Conservation (phyloP, 2,329 filamentous ascomycete species). For the Tympanopsis confertula region DNA sequence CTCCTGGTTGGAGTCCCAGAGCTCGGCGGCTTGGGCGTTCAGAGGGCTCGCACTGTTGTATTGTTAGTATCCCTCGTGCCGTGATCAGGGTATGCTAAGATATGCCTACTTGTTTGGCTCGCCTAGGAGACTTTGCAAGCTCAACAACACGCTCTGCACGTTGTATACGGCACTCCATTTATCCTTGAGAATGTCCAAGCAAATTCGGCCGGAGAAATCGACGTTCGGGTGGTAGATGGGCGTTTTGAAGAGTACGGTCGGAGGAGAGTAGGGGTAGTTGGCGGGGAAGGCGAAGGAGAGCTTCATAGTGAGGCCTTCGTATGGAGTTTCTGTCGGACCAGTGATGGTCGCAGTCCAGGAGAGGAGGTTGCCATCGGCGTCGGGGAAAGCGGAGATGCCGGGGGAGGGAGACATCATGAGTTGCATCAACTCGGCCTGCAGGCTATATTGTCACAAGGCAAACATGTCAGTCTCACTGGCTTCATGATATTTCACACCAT, state of each 20-base stretch:
- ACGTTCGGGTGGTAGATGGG: constrained; percentile 99
- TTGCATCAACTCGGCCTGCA: constrained; percentile 96
- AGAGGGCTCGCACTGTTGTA: constrained; percentile 68
- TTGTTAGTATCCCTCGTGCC: constrained; percentile 7
- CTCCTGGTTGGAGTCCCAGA: constrained; percentile 81
- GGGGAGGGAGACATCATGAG: constrained; percentile 87
- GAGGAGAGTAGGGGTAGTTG: constrained; percentile 87
- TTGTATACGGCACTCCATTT: constrained; percentile 99
- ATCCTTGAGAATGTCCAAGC: constrained; percentile 94
- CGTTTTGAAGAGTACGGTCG: constrained; percentile 91
- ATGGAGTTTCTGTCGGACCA: constrained; percentile 83
- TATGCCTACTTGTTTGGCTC: constrained; percentile 92
- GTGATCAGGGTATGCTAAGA: constrained; percentile 6
- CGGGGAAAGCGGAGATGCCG: constrained; percentile 89
- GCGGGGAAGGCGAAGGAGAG: constrained; percentile 80
- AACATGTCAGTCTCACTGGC: not conserved
- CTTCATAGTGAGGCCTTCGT: constrained; percentile 79
- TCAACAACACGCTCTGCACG: constrained; percentile 83
- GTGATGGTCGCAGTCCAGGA: constrained; percentile 89
- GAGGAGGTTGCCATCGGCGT: constrained; percentile 78
- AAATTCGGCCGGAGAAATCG: constrained; percentile 93
- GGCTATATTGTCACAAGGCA: constrained; percentile 34
- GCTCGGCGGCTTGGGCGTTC: constrained; percentile 88
- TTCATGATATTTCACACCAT: too few species aligned
- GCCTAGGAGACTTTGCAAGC: constrained; percentile 84